Evolutionary conservation across 495 filamentous ascomycete genomes (phyloP).

Genomic region (Trichocladium antarcticum): DNA sequence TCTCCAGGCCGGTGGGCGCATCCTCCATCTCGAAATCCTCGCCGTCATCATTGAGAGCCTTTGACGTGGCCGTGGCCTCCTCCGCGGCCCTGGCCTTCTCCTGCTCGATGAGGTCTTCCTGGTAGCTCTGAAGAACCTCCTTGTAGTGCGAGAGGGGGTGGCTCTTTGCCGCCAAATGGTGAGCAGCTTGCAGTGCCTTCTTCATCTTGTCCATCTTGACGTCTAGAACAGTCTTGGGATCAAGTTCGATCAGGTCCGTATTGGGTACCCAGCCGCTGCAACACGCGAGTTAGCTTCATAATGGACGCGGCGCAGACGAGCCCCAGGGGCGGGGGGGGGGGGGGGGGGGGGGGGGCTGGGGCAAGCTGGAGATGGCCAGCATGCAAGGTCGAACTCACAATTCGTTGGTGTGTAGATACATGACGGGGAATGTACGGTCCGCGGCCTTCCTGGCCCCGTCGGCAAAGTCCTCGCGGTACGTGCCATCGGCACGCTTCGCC

Average conservation of each 20-base stretch:
- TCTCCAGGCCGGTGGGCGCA: slow-evolving; percentile 36
- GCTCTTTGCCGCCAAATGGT: slow-evolving; percentile 57
- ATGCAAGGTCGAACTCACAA: slow-evolving; percentile 56
- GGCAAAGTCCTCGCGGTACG: slow-evolving; percentile 69
- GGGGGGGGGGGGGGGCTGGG: too few species aligned
- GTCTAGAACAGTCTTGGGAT: slow-evolving; percentile 53
- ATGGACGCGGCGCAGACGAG: too few species aligned
- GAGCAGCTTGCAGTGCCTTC: slow-evolving; percentile 62
- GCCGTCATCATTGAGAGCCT: slow-evolving; percentile 41
- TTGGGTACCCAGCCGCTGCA: slow-evolving; percentile 76
- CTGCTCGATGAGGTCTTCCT: slow-evolving; percentile 48
- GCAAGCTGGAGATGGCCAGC: neutral
- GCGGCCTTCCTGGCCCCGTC: slow-evolving; percentile 71
- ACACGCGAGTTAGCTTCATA: slow-evolving; percentile 12
- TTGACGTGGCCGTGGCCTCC: slow-evolving; percentile 48
- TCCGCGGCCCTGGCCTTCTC: slow-evolving; percentile 51
- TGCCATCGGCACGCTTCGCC: slow-evolving; percentile 65
- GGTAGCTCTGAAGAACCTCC: slow-evolving; percentile 54
- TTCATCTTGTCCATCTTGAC: slow-evolving; percentile 58
- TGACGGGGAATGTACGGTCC: slow-evolving; percentile 80
- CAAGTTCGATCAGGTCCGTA: slow-evolving; percentile 60
- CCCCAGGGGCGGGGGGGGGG: too few species aligned
- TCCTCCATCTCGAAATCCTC: slow-evolving; percentile 74
- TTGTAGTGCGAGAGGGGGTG: slow-evolving; percentile 69
- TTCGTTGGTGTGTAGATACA: slow-evolving; percentile 89